phyloP scores from a whole-genome alignment of 208 protist species.

The Strigomonas galati region DNA sequence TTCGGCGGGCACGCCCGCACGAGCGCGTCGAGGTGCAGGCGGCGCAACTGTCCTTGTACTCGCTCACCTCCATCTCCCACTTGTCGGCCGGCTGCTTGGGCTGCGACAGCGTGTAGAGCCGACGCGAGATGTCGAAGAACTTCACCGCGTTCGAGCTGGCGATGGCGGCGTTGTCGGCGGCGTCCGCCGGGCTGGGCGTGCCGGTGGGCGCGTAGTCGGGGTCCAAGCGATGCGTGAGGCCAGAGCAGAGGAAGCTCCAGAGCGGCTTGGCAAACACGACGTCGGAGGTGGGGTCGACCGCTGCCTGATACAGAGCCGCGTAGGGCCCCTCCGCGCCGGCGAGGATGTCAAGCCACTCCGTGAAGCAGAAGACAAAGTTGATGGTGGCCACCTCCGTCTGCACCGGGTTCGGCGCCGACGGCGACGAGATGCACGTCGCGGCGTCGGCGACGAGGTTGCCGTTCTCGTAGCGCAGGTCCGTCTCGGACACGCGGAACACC shows the following conservation, averaged over 20 bases:
- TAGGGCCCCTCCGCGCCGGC: conserved; percentile 21
- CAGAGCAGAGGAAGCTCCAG: conserved; percentile 57
- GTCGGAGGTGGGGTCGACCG: conserved; percentile 42
- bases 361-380: conserved; percentile 55
- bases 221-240: conserved; percentile 28
- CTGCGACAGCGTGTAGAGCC: conserved; percentile 43
- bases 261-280: conserved; percentile 76
- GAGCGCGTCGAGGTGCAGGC: conserved; percentile 35
- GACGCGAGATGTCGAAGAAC: conserved; percentile 60
- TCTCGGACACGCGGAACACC: conserved; percentile 50
- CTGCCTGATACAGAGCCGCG: conserved; percentile 44
- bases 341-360: conserved; percentile 59
- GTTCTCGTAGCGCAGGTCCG: conserved; percentile 31
- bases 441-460: conserved; percentile 32
- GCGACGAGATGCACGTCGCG: background rate
- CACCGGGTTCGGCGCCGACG: conserved; percentile 7
- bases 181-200: background rate
- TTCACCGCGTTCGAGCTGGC: conserved; percentile 17
- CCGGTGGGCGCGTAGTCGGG: background rate
- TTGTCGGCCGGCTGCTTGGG: conserved; percentile 43
- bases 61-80: conserved; percentile 65
- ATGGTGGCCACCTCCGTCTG: conserved; percentile 14
- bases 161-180: background rate
- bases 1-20: conserved; percentile 25
- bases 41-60: conserved; percentile 75